Evolutionary conservation across 148 eudicot genomes (phyloP), one percentile per base, ranked within the genome.

Genomic region (Camellia sinensis): DNA sequence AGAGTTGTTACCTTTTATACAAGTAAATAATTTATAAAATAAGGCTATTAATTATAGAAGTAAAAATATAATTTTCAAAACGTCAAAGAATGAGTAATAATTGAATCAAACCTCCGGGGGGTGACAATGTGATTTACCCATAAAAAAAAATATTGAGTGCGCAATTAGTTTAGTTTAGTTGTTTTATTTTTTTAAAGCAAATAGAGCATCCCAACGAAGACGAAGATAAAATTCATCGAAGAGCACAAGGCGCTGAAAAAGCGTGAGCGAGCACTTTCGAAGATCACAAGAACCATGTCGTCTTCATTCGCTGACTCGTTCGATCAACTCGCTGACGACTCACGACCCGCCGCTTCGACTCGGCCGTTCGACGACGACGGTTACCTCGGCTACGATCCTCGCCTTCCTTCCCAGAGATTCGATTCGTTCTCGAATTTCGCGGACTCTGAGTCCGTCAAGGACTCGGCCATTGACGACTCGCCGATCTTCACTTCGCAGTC

Each of bases 301-400:
- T 84, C 89, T 46, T 82, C 88, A 15, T 18, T 3, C 40, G 67
- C 86, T 6, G 86, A 86, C 86, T 86, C 90, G 74, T 82, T 82
- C 79, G 89, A 84, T 67, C 81, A 81, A 73, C 1, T 73, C 65
- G 80, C 64, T 15, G 79, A 76, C 67, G 79, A 82, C 66, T 80
- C 87, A 19, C 44, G 4, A 54, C 80, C 83, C 2, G 44, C 77
- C 80, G 82, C 71, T 72, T 75, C 71, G 7, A 71, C 83, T 71
- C 85, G 53, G 71, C 81, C 86, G 4, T 83, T 85, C 75, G 80
- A 78, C 76, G 81, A 84, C 37, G 69, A 60, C n/a, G 64, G 12
- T 4, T 60, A 79, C 46, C 6, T 18, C 5, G 79, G 56, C 73
- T 67, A 52, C 53, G 81, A 78, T n/a, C 80, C 80, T 74, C 54